Percentiles rank a stretch among this genome's conserved stretches.
Evolutionary conservation across 805 yeast genomes (phyloP).

Genomic region (Suhomyces sp.): DNA sequence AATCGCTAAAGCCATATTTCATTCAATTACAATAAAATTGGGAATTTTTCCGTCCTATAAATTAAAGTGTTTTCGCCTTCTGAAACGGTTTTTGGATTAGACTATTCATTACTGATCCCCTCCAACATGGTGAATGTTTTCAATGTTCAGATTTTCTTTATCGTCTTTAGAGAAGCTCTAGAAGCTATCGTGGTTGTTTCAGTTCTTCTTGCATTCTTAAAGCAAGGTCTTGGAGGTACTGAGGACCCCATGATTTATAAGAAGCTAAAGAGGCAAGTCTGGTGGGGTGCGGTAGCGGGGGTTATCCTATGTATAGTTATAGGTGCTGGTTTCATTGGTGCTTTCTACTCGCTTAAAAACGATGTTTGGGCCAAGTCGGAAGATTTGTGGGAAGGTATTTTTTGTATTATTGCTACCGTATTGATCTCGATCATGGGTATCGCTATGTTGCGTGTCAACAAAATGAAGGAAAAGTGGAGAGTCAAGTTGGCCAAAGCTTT

Average conservation of each 20-base stretch:
- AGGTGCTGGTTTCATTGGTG: slow-evolving; percentile 24
- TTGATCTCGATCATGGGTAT: slow-evolving; percentile 27
- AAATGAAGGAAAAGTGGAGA: slow-evolving; percentile 30
- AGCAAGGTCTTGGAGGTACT: slow-evolving; percentile 25
- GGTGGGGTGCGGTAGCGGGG: slow-evolving; percentile 22
- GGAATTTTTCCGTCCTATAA: not conserved
- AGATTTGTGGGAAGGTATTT: slow-evolving; percentile 26
- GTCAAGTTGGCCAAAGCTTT: slow-evolving; percentile 26
- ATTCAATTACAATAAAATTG: not conserved
- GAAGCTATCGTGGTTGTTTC: slow-evolving; percentile 27
- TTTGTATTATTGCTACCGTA: slow-evolving; percentile 23
- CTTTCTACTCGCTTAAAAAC: slow-evolving; percentile 19
- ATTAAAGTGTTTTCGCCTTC: not conserved
- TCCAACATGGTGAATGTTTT: slow-evolving; percentile 22
- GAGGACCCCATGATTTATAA: slow-evolving; percentile 21
- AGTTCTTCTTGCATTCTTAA: slow-evolving; percentile 26
- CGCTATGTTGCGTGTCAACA: slow-evolving; percentile 29
- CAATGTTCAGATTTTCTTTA: slow-evolving; percentile 25
- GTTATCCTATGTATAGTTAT: slow-evolving; percentile 19
- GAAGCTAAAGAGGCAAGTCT: slow-evolving; percentile 18
- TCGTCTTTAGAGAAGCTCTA: slow-evolving; percentile 24
- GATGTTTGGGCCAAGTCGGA: slow-evolving; percentile 23
- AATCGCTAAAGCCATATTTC: not conserved
- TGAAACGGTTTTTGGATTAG: too few species aligned
- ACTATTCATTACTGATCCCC: not conserved